phyloP scores from a whole-genome alignment of 1,139 yeast genomes.

The Yamadazyma sp. region DNA sequence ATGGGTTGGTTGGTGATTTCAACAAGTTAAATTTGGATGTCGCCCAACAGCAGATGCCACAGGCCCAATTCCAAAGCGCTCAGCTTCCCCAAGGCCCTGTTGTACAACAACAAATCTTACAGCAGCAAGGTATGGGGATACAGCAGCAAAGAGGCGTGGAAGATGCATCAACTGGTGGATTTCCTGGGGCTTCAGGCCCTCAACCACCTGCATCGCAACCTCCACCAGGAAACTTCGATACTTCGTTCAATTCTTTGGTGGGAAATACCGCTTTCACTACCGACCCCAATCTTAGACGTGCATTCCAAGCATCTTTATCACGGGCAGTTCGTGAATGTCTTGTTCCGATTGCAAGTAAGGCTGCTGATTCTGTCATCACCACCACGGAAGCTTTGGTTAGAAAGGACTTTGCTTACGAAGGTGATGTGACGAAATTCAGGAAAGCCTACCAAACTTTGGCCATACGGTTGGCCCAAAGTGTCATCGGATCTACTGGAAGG shows the following conservation, averaged over 20 bases:
- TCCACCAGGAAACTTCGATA: constrained; percentile 29
- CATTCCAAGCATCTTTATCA: constrained; percentile 81
- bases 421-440: constrained; percentile 72
- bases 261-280: constrained; percentile 77
- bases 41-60: constrained; percentile 13
- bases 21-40: constrained; percentile 32
- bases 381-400: constrained; percentile 81
- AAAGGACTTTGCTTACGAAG: constrained; percentile 92
- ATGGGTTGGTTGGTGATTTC: constrained; percentile 37
- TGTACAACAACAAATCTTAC: constrained; percentile 14
- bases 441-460: constrained; percentile 67
- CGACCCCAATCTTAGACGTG: constrained; percentile 73
- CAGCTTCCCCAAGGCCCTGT: constrained; percentile 23
- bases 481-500: constrained; percentile 49
- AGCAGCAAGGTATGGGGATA: constrained; percentile 14
- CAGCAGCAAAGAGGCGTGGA: constrained; percentile 20
- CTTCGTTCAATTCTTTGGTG: constrained; percentile 48
- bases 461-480: constrained; percentile 44
- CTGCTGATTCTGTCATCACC: constrained; percentile 85
- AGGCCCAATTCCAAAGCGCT: constrained; percentile 23
- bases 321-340: constrained; percentile 88
- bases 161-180: constrained; percentile 11
- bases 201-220: constrained; percentile 22
- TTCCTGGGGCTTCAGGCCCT: constrained; percentile 11
- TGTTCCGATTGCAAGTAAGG: constrained; percentile 86